Evolutionary conservation across 148 eudicot species (phyloP).

Genomic region (Simmondsia chinensis): DNA sequence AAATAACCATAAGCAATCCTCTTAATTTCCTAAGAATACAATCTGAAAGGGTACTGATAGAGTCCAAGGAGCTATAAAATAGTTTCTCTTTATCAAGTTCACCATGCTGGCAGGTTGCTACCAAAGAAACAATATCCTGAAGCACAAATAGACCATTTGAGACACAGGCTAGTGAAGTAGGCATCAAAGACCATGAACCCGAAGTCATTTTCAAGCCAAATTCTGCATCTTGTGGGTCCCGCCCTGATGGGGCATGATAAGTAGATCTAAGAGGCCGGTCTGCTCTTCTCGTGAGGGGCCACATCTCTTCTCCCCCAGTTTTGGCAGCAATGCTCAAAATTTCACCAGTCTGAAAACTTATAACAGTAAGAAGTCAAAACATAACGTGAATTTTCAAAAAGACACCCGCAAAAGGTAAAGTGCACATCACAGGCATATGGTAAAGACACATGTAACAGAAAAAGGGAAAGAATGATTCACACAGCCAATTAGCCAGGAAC

Average conservation of each 20-base stretch:
- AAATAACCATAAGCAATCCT: slow-evolving; percentile 78
- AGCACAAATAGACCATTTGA: slow-evolving; percentile 53
- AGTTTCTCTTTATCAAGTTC: slow-evolving; percentile 43
- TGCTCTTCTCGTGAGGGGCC: slow-evolving; percentile 19
- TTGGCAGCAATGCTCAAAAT: slow-evolving; percentile 35
- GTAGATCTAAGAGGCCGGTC: slow-evolving; percentile 23
- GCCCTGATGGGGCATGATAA: slow-evolving; percentile 7
- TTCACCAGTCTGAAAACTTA: slow-evolving; percentile 57
- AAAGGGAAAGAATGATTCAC: no score
- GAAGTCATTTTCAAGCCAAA: slow-evolving; percentile 10
- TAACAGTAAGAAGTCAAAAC: slow-evolving; percentile 24
- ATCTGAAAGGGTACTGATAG: slow-evolving; percentile 54
- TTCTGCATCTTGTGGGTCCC: slow-evolving; percentile 22
- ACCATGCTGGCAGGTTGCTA: slow-evolving; percentile 30
- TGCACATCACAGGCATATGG: no score
- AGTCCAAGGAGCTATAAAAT: slow-evolving; percentile 69
- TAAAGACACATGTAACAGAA: no score
- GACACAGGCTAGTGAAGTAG: slow-evolving; percentile 19
- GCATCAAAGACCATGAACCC: slow-evolving; percentile 23
- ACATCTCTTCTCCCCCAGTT: slow-evolving; percentile 27
- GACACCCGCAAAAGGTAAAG: slow-evolving; percentile 4
- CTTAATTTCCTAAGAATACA: slow-evolving; percentile 60
- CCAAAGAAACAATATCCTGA: slow-evolving; percentile 44
- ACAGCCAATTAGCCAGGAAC: no score
- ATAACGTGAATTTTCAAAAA: neutral